phyloP scores from a whole-genome alignment of 768 basidiomycete species.

The Xerocomellus dryophilus region DNA sequence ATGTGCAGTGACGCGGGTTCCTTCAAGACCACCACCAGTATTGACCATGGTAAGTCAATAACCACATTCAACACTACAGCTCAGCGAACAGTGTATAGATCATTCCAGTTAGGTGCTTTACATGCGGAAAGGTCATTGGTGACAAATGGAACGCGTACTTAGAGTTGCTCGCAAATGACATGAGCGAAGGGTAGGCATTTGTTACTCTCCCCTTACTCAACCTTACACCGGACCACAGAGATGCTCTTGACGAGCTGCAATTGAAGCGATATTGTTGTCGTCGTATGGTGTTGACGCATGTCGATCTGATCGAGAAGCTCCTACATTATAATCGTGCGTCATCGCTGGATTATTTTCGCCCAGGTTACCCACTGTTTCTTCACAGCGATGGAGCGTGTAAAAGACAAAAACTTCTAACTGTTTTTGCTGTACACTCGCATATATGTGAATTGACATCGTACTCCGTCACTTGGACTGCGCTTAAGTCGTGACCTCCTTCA shows the following conservation, averaged over 20 bases:
- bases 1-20: background rate
- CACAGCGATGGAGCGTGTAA: constrained; percentile 34
- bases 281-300: constrained; percentile 96
- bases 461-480: no score
- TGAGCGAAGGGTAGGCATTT: constrained; percentile 78
- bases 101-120: constrained; percentile 93
- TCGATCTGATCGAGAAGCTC: constrained; percentile 95
- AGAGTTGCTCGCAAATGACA: constrained; percentile 73
- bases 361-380: background rate
- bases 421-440: background rate
- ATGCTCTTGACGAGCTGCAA: constrained; percentile 85
- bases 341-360: constrained; percentile 28
- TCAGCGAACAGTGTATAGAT: constrained; percentile 52
- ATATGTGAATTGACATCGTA: background rate
- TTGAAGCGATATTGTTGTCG: constrained; percentile 95
- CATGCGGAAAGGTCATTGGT: constrained; percentile 95
- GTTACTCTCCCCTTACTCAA: background rate
- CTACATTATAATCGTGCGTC: constrained; percentile 87
- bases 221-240: constrained; percentile 43
- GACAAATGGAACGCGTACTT: constrained; percentile 94
- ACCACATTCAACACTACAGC: background rate
- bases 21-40: constrained; percentile 1
- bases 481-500: background rate
- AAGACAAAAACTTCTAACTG: constrained; percentile 25
- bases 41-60: constrained; percentile 25